Percentiles rank a stretch among this genome's conserved stretches.
Evolutionary conservation across 805 yeast genomes (phyloP).

Genomic region (Saccharomycopsis capsularis): DNA sequence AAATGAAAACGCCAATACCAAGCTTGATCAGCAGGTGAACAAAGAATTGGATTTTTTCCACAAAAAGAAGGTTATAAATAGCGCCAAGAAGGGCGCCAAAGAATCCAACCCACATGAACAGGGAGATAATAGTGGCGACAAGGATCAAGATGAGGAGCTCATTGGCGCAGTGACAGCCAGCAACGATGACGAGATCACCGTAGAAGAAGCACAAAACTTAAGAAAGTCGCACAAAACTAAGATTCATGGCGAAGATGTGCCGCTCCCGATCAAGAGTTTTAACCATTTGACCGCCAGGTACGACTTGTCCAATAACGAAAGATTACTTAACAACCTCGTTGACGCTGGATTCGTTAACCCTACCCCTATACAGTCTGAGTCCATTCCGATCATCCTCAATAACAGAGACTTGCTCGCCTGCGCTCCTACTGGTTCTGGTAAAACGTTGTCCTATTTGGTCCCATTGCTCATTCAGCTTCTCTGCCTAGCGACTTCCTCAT

Average conservation of each 20-base stretch:
- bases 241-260: conserved; percentile 71
- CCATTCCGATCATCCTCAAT: conserved; percentile 66
- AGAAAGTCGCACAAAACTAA: conserved; percentile 61
- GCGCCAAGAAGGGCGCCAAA: conserved; percentile 16
- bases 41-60: conserved; percentile 81
- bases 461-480: conserved; percentile 58
- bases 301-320: conserved; percentile 45
- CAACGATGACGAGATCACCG: conserved; percentile 28
- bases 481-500: too few relatives aligned
- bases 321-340: conserved; percentile 54
- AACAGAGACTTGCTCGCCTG: conserved; percentile 80
- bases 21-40: conserved; percentile 46
- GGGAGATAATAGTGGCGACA: conserved; percentile 24
- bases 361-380: conserved; percentile 88
- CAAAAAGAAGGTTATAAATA: conserved; percentile 37
- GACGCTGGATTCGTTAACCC: conserved; percentile 74
- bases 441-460: conserved; percentile 81
- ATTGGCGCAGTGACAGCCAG: conserved; percentile 2
- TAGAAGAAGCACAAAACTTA: conserved; percentile 52
- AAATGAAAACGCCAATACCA: conserved; percentile 26
- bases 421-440: conserved; percentile 99
- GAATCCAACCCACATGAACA: conserved; percentile 26
- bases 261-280: conserved; percentile 88
- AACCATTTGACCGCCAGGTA: conserved; percentile 70
- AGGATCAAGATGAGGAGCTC: conserved; percentile 26